Percentiles rank a stretch among this genome's conserved stretches.
These are phyloP conservation scores for Yamadazyma epiphylla DNA, from an alignment of 1,139 yeast species.

Conservation along the genomic window DNA sequence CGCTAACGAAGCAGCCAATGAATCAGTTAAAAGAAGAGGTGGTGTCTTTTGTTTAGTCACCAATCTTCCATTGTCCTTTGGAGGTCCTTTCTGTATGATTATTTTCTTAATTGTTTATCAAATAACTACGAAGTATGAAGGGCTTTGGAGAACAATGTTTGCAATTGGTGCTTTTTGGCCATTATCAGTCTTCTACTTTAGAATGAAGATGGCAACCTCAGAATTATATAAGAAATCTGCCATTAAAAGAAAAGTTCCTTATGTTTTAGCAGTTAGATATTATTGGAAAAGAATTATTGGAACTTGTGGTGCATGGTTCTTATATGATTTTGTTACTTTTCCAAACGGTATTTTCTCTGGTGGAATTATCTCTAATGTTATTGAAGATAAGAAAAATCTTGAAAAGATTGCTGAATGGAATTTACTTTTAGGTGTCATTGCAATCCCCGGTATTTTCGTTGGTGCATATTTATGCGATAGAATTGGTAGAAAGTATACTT, in stretches of 20 bases:
- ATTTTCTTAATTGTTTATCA: conserved; percentile 64
- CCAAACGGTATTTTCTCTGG: conserved; percentile 51
- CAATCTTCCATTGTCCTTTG: conserved; percentile 67
- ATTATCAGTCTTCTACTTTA: conserved; percentile 63
- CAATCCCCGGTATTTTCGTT: conserved; percentile 44
- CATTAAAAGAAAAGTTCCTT: conserved; percentile 40
- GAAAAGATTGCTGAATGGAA: conserved; percentile 48
- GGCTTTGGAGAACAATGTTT: conserved; percentile 71
- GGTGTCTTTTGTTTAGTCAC: conserved; percentile 63
- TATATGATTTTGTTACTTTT: conserved; percentile 50
- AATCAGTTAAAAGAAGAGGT: conserved; percentile 58
- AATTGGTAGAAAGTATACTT: conserved; percentile 44
- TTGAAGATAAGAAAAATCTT: conserved; percentile 24
- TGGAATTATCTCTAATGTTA: conserved; percentile 38
- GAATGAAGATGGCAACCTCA: conserved; percentile 68
- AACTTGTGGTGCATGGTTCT: conserved; percentile 46
- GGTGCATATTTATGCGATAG: conserved; percentile 41
- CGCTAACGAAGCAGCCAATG: conserved; percentile 73
- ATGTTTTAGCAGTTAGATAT: conserved; percentile 41
- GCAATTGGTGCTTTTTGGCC: conserved; percentile 80
- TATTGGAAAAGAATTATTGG: conserved; percentile 47
- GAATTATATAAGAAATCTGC: conserved; percentile 46
- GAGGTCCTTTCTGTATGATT: conserved; percentile 73
- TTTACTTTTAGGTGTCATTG: conserved; percentile 38
- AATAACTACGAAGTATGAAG: conserved; percentile 50